Evolutionary conservation across 257 asterid species (phyloP), one percentile per base, ranked within the genome.

Genomic region (Orobanche coerulescens): DNA sequence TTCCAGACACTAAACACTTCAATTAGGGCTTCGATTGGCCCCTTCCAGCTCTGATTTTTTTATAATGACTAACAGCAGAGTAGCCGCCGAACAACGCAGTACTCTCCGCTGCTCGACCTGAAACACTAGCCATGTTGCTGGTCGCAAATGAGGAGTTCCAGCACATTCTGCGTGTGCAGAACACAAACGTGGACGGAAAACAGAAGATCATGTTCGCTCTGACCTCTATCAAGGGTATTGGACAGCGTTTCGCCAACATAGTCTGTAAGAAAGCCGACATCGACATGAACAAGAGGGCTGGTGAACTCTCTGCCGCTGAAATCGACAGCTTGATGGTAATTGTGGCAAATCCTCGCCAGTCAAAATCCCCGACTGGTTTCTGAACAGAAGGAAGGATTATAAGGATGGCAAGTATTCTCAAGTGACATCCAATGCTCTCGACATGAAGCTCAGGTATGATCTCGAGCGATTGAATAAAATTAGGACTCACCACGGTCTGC

Each of bases 271-370:
- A 90, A 53, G 97, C 97, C 42, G 97, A 90, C 48, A 66, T 90
- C 67, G 96, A 90, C 66, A 90, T 90, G 97, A 90, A 87, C 76
- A 90, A 90, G 73, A 83, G 97, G 97, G n/a, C n/a, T n/a, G n/a
- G n/a, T n/a, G n/a, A n/a, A n/a, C n/a, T n/a, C n/a, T n/a, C n/a
- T n/a, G n/a, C n/a, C n/a, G n/a, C n/a, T n/a, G n/a, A n/a, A n/a
- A n/a, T n/a, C n/a, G n/a, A n/a, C n/a, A n/a, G n/a, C 74, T 69
- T 78, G 81, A 78, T 78, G 84, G 39, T 48, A 0, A 78, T 78
- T 15, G 84, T 78, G 23, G 78, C 78, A 10, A 78, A 78, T 24
- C 81, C 84, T 19, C 78, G 81, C n/a, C 83, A 78, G 46, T 78
- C 70, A 78, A 78, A 69, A 78, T 78, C 59, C 84, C 84, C 0